Conservation (phyloP, 805 yeast genomes). For the Starmerella potacharoeniae region DNA sequence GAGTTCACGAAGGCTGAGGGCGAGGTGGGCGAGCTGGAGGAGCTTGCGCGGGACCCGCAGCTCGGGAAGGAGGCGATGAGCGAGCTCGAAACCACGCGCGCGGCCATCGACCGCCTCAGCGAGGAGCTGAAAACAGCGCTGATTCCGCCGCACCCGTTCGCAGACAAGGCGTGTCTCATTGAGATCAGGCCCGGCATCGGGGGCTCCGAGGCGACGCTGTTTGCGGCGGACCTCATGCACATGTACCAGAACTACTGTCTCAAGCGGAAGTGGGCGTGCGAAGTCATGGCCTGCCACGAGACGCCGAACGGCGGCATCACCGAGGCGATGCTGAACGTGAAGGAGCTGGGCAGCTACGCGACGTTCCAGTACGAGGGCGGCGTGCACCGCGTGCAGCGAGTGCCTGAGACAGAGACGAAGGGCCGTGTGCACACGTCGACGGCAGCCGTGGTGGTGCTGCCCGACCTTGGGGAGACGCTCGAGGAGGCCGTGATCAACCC, state of each 20-base stretch:
- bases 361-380: constrained; percentile 77
- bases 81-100: constrained; percentile 43
- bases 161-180: constrained; percentile 63
- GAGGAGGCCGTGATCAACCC: constrained; percentile 66
- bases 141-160: constrained; percentile 65
- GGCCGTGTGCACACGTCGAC: constrained; percentile 95
- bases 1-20: constrained; percentile 30
- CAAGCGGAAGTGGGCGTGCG: constrained; percentile 53
- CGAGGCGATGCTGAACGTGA: constrained; percentile 66
- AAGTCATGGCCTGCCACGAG: constrained; percentile 44
- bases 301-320: constrained; percentile 51
- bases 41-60: constrained; percentile 37
- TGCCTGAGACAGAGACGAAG: constrained; percentile 86
- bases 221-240: constrained; percentile 63
- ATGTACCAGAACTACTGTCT: constrained; percentile 74
- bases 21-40: constrained; percentile 34
- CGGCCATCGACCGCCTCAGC: constrained; percentile 36
- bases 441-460: constrained; percentile 87
- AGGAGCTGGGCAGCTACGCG: constrained; percentile 67
- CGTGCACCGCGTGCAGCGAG: constrained; percentile 88
- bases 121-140: constrained; percentile 42
- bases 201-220: constrained; percentile 84
- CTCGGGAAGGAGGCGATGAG: constrained; percentile 47
- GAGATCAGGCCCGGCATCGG: constrained; percentile 95
- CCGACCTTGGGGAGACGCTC: constrained; percentile 39